Percentiles rank a stretch among this genome's conserved stretches.
Conservation (phyloP, 2,329 filamentous ascomycete species). For the Bipolaris cookei region DNA sequence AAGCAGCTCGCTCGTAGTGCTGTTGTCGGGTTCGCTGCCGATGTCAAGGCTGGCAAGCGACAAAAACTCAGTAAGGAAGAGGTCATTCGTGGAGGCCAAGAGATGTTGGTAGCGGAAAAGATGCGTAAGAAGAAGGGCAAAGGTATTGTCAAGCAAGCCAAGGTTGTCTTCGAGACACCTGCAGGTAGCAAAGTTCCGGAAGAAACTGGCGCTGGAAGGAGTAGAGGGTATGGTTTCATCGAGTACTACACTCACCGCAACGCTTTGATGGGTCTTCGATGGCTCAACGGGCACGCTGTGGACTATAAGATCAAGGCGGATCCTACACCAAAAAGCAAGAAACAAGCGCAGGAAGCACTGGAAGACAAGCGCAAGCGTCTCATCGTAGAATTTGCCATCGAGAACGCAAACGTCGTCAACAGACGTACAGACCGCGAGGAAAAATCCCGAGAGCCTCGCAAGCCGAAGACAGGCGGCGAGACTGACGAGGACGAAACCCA, state of each 20-base stretch:
- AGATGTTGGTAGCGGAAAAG: constrained; percentile 80
- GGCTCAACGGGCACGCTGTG: constrained; percentile 80
- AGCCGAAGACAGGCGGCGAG: constrained; percentile 25
- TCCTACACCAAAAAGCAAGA: constrained; percentile 49
- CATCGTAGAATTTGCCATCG: constrained; percentile 96
- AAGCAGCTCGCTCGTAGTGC: constrained; percentile 90
- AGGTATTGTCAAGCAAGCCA: constrained; percentile 88
- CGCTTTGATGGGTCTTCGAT: constrained; percentile 92
- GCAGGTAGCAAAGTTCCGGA: constrained; percentile 85
- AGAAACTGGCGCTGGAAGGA: constrained; percentile 76
- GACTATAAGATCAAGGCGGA: constrained; percentile 59
- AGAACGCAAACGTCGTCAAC: constrained; percentile 94
- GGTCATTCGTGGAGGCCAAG: constrained; percentile 75
- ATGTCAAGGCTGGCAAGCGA: constrained; percentile 80
- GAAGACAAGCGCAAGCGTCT: constrained; percentile 84
- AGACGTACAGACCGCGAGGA: constrained; percentile 71
- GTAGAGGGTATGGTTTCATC: constrained; percentile 94
- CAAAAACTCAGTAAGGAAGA: constrained; percentile 89
- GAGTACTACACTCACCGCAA: constrained; percentile 94
- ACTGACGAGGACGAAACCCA: constrained; percentile 20
- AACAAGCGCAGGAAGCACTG: constrained; percentile 50
- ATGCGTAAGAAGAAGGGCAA: constrained; percentile 82
- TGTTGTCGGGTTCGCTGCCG: constrained; percentile 91
- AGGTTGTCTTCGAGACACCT: constrained; percentile 88
- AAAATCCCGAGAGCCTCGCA: constrained; percentile 58